phyloP scores from a whole-genome alignment of 148 eudicot genomes.

The Vaccinium darrowii region DNA sequence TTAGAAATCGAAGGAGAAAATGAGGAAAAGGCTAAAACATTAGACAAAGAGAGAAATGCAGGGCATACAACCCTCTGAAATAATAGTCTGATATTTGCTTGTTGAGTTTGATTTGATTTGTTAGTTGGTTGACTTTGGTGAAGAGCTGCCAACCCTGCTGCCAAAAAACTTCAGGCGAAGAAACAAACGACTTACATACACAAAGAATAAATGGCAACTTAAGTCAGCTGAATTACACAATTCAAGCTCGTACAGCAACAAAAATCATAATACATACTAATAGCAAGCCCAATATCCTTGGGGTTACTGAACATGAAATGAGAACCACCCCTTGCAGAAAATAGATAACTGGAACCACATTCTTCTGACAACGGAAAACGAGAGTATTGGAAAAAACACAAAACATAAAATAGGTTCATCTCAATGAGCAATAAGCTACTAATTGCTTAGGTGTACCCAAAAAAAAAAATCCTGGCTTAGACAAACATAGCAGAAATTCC shows the following conservation, averaged over 20 bases:
- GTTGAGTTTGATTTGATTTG: slow-evolving; percentile 69
- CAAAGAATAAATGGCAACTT: slow-evolving; percentile 1
- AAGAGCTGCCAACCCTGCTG: slow-evolving; percentile 98
- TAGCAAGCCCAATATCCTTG: too few species aligned
- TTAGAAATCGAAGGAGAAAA: slow-evolving; percentile 2
- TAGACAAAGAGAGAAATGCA: slow-evolving; percentile 60
- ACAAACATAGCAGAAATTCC: neutral
- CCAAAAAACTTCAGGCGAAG: slow-evolving; percentile 72
- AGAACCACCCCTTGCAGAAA: too few species aligned
- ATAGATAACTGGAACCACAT: too few species aligned
- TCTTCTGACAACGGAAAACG: too few species aligned
- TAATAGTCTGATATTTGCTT: slow-evolving; percentile 69
- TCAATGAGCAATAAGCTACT: too few species aligned
- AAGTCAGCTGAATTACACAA: neutral
- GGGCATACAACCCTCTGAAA: slow-evolving; percentile 97
- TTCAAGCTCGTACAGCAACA: slow-evolving; percentile 11
- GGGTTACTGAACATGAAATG: too few species aligned
- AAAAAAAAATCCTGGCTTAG: neutral
- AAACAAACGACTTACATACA: slow-evolving; percentile 45
- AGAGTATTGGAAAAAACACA: too few species aligned
- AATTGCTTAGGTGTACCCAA: neutral
- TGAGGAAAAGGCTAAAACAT: slow-evolving; percentile 13
- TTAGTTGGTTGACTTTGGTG: slow-evolving; percentile 73
- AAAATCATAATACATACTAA: neutral
- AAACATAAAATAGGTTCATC: too few species aligned